phyloP scores from a whole-genome alignment of 1,139 yeast genomes.

The Eremothecium cymbalariae region DNA sequence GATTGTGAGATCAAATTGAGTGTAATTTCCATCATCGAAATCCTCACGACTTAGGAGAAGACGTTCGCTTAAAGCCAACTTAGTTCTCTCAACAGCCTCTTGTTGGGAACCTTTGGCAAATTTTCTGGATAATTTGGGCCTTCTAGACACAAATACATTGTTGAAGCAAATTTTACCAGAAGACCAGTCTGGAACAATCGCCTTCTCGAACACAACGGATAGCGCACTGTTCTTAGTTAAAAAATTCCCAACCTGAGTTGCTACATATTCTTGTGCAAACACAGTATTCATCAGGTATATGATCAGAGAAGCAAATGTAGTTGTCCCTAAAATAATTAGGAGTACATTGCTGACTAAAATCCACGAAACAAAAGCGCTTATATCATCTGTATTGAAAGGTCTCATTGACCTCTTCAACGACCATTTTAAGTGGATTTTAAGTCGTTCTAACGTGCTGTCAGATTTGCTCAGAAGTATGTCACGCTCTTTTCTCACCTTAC shows the following conservation, averaged over 20 bases:
- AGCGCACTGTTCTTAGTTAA: conserved; percentile 81
- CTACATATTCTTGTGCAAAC: conserved; percentile 83
- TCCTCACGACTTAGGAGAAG: conserved; percentile 32
- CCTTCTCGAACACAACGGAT: conserved; percentile 83
- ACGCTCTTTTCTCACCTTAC: conserved; percentile 21
- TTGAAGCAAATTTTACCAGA: conserved; percentile 78
- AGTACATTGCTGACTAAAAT: conserved; percentile 76
- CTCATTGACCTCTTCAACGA: conserved; percentile 50
- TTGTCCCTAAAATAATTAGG: conserved; percentile 73
- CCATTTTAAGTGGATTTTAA: conserved; percentile 62
- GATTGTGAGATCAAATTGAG: conserved; percentile 86
- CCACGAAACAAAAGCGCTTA: conserved; percentile 88
- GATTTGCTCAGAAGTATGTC: conserved; percentile 25
- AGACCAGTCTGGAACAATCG: conserved; percentile 92
- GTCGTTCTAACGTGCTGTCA: conserved; percentile 17
- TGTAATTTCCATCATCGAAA: conserved; percentile 84
- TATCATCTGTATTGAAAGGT: conserved; percentile 83
- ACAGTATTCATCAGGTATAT: conserved; percentile 78
- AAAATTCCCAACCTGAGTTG: conserved; percentile 69
- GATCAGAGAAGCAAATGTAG: conserved; percentile 75
- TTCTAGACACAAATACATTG: conserved; percentile 76
- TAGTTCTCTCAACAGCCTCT: conserved; percentile 30
- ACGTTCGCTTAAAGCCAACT: conserved; percentile 25
- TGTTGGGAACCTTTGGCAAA: conserved; percentile 65
- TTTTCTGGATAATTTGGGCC: conserved; percentile 43